These are phyloP conservation scores for Phytophthora cactorum DNA, from an alignment of 352 stramenopile genomes.

Conservation along the genomic window DNA sequence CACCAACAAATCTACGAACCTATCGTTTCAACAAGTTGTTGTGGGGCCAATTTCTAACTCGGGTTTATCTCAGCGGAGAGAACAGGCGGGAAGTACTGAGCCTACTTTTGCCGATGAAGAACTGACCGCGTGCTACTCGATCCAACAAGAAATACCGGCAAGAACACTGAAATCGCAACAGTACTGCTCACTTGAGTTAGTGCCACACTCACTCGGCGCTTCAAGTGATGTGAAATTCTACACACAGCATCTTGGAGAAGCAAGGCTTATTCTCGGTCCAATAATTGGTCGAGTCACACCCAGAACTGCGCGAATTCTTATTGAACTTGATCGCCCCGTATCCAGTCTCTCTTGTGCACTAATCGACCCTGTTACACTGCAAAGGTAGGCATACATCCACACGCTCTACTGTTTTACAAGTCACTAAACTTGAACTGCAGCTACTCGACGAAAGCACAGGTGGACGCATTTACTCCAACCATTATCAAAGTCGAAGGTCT, in stretches of 20 bases:
- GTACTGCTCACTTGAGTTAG: conserved; percentile 57
- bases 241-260: conserved; percentile 37
- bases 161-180: conserved; percentile 29
- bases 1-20: conserved; percentile 24
- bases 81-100: not conserved
- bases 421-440: conserved; percentile 19
- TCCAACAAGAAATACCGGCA: conserved; percentile 35
- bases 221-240: conserved; percentile 46
- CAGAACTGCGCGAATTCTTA: conserved; percentile 55
- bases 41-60: conserved; percentile 49
- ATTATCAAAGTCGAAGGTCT: conserved; percentile 69
- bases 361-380: conserved; percentile 32
- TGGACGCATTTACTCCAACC: conserved; percentile 61
- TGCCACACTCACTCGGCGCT: conserved; percentile 49
- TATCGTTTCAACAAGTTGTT: conserved; percentile 55
- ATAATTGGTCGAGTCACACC: conserved; percentile 70
- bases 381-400: conserved; percentile 33
- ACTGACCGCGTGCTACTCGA: conserved; percentile 7
- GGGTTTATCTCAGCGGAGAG: not conserved
- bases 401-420: not conserved
- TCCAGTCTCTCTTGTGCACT: conserved; percentile 48
- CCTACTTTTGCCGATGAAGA: conserved; percentile 3
- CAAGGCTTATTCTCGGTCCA: conserved; percentile 60
- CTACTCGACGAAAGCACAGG: conserved; percentile 20
- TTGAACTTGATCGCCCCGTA: conserved; percentile 63